Conservation (phyloP, 2,329 filamentous ascomycete genomes). For the Trichoderma afroharzianum region DNA sequence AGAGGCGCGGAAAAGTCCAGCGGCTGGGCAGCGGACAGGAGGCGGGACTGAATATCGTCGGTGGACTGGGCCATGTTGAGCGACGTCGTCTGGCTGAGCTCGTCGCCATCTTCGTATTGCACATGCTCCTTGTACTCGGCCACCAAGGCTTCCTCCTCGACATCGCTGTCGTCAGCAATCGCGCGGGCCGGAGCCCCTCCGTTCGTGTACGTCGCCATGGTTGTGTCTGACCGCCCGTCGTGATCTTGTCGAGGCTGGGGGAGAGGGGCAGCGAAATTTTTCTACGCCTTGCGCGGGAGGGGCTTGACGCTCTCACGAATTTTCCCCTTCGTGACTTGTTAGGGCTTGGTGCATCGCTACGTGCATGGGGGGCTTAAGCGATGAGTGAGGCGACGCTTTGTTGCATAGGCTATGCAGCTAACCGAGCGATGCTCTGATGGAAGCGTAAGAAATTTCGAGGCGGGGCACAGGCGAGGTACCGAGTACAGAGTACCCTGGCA, state of each 20-base stretch:
- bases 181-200: slow-evolving; percentile 57
- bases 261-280: slow-evolving; percentile 34
- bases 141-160: slow-evolving; percentile 92
- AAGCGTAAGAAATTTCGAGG: slow-evolving; percentile 22
- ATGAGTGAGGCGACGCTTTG: slow-evolving; percentile 25
- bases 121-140: slow-evolving; percentile 96
- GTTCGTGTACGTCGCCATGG: slow-evolving; percentile 62
- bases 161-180: slow-evolving; percentile 80
- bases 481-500: neutral
- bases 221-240: slow-evolving; percentile 28
- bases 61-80: slow-evolving; percentile 68
- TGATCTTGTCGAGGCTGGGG: slow-evolving; percentile 21
- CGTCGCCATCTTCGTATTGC: slow-evolving; percentile 82
- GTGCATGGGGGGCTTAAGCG: slow-evolving; percentile 28
- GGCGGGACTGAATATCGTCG: slow-evolving; percentile 89
- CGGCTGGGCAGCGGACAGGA: slow-evolving; percentile 87
- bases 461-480: slow-evolving; percentile 23
- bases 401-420: slow-evolving; percentile 28
- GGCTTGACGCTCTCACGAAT: slow-evolving; percentile 28
- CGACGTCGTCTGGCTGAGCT: slow-evolving; percentile 71
- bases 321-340: slow-evolving; percentile 34
- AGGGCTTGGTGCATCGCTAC: slow-evolving; percentile 38
- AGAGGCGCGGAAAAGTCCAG: slow-evolving; percentile 94
- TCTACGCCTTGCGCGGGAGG: slow-evolving; percentile 31
- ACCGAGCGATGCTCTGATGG: slow-evolving; percentile 25